Evolutionary conservation across 352 stramenopile species (phyloP).

Genomic region (Phytophthora pistaciae): DNA sequence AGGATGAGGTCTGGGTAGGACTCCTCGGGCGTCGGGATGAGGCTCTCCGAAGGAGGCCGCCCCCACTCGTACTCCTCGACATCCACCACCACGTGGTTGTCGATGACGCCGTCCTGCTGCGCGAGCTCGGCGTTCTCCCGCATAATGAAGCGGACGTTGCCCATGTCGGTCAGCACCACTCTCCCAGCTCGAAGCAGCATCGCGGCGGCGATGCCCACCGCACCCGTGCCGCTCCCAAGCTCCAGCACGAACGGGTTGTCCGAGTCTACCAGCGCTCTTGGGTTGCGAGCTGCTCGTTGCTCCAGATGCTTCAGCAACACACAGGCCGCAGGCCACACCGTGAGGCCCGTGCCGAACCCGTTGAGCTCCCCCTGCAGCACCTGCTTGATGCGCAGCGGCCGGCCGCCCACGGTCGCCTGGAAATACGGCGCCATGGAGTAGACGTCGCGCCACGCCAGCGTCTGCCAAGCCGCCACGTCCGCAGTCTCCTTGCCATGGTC

Average conservation of each 20-base stretch:
- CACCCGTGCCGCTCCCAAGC: conserved; percentile 92
- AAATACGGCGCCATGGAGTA: conserved; percentile 80
- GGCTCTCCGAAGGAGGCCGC: conserved; percentile 33
- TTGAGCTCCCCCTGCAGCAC: conserved; percentile 83
- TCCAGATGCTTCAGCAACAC: conserved; percentile 86
- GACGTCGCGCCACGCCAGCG: conserved; percentile 79
- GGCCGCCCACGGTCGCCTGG: conserved; percentile 48
- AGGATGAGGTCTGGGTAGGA: conserved; percentile 85
- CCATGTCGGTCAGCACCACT: conserved; percentile 93
- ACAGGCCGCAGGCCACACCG: conserved; percentile 85
- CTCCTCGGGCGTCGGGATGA: conserved; percentile 36
- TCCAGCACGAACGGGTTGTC: conserved; percentile 80
- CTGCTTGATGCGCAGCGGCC: conserved; percentile 71
- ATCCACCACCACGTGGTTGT: conserved; percentile 54
- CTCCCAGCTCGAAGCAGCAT: conserved; percentile 79
- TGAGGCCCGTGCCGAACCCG: conserved; percentile 82
- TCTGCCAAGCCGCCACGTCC: conserved; percentile 58
- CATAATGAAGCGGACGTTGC: conserved; percentile 91
- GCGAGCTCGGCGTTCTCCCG: conserved; percentile 83
- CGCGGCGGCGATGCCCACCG: conserved; percentile 89
- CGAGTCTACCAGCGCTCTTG: conserved; percentile 26
- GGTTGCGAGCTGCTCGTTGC: conserved; percentile 45
- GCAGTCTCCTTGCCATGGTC: not conserved
- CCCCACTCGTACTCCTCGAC: conserved; percentile 94
- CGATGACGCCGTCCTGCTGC: conserved; percentile 33